These are phyloP conservation scores for Citrus australasica DNA, from an alignment of 345 rosid species.

Conservation along the genomic window DNA sequence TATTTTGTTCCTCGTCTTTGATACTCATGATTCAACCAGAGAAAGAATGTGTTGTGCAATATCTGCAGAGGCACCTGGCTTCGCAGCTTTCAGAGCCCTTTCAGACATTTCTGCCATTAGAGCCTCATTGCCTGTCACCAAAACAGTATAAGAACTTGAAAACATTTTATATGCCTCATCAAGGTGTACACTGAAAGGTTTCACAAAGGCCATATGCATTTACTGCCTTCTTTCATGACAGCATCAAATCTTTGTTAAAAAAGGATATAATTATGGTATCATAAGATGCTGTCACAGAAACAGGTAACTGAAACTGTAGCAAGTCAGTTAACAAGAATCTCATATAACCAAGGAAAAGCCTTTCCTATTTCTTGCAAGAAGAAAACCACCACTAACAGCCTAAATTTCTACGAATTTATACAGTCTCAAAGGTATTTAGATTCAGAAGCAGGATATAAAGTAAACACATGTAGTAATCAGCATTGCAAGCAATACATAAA, in stretches of 20 bases:
- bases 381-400: neutral
- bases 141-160: neutral
- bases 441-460: neutral
- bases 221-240: neutral
- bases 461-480: neutral
- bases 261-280: neutral
- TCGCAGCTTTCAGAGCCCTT: constrained; percentile 64
- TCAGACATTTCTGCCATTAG: constrained; percentile 66
- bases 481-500: neutral
- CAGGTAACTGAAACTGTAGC: neutral
- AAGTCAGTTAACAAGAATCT: neutral
- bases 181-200: neutral
- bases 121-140: constrained; percentile 49
- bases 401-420: neutral
- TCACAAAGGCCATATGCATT: neutral
- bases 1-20: constrained; percentile 1
- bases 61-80: constrained; percentile 63
- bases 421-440: neutral
- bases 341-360: neutral
- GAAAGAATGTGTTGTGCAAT: constrained; percentile 58
- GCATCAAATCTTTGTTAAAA: neutral
- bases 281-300: neutral
- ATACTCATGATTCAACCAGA: constrained; percentile 24
- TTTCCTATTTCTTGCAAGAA: neutral
- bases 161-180: neutral